phyloP scores from a whole-genome alignment of 768 basidiomycete species.

The Kwoniella mangroviensis region DNA sequence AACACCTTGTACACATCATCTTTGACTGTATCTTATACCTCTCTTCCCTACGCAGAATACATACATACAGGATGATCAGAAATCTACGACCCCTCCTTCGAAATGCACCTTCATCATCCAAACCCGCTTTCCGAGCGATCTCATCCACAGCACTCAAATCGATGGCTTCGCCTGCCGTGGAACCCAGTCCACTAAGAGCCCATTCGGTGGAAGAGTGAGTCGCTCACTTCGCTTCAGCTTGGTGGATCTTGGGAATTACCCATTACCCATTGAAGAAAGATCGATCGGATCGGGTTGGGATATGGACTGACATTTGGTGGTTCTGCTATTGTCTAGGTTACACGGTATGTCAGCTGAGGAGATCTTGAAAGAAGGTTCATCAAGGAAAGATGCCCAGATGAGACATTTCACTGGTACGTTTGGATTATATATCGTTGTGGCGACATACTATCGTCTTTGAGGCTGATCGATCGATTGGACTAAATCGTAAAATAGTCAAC shows the following conservation, averaged over 20 bases:
- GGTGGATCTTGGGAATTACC: too few species aligned
- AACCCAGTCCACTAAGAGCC: constrained; percentile 45
- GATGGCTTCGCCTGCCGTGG: constrained; percentile 45
- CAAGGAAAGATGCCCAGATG: constrained; percentile 75
- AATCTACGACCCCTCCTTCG: constrained; percentile 21
- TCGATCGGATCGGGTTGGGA: background rate
- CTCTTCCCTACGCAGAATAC: background rate
- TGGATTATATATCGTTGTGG: background rate
- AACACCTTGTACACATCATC: background rate
- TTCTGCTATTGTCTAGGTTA: constrained; percentile 56
- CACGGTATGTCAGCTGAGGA: constrained; percentile 78
- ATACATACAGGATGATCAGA: constrained; percentile 13
- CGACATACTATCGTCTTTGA: background rate
- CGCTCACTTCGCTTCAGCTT: background rate
- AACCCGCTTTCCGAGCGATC: constrained; percentile 26
- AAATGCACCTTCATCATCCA: constrained; percentile 21
- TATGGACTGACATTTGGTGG: background rate
- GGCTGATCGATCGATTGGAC: constrained; percentile 9
- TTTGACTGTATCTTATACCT: background rate
- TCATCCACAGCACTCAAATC: constrained; percentile 38
- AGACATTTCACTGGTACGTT: constrained; percentile 86
- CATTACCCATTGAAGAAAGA: too few species aligned
- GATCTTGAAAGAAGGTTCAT: constrained; percentile 75
- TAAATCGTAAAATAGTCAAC: constrained; percentile 68
- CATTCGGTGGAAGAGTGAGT: constrained; percentile 58